phyloP scores from a whole-genome alignment of 352 stramenopile genomes.

The Peronospora belbahrii region DNA sequence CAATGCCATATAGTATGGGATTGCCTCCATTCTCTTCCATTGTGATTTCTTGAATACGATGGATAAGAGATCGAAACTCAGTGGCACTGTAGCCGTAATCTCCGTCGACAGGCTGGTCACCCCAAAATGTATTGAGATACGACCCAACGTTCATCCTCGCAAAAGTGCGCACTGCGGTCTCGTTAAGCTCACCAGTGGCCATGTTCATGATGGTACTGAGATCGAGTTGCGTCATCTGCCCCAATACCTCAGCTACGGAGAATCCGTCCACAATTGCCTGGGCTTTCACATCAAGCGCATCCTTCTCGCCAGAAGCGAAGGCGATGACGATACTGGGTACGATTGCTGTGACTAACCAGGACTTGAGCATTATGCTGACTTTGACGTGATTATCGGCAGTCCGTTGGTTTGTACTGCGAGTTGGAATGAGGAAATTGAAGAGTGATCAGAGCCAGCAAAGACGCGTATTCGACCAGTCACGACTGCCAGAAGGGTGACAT shows the following conservation, averaged over 20 bases:
- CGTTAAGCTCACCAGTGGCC: conserved; percentile 39
- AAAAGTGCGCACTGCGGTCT: conserved; percentile 40
- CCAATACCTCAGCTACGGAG: conserved; percentile 27
- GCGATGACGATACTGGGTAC: background rate
- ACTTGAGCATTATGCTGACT: conserved; percentile 1
- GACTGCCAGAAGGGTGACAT: background rate
- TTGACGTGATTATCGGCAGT: too few relatives aligned
- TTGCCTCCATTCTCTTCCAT: conserved; percentile 43
- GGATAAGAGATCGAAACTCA: conserved; percentile 54
- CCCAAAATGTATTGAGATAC: conserved; percentile 69
- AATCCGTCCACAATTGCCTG: conserved; percentile 39
- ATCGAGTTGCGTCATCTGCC: conserved; percentile 86
- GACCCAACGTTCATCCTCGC: conserved; percentile 67
- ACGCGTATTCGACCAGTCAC: background rate
- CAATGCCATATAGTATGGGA: conserved; percentile 73
- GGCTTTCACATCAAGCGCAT: conserved; percentile 21
- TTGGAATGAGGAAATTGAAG: background rate
- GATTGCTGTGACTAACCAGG: conserved; percentile 1
- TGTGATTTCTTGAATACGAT: conserved; percentile 60
- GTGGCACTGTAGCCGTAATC: conserved; percentile 34
- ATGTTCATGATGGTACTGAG: conserved; percentile 50
- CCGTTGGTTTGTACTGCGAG: background rate
- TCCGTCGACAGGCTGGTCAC: conserved; percentile 17
- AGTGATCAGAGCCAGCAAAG: background rate
- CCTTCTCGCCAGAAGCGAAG: conserved; percentile 2